These are phyloP conservation scores for Stachybotrys elegans DNA, from an alignment of 2,329 filamentous ascomycete species.

Conservation along the genomic window DNA sequence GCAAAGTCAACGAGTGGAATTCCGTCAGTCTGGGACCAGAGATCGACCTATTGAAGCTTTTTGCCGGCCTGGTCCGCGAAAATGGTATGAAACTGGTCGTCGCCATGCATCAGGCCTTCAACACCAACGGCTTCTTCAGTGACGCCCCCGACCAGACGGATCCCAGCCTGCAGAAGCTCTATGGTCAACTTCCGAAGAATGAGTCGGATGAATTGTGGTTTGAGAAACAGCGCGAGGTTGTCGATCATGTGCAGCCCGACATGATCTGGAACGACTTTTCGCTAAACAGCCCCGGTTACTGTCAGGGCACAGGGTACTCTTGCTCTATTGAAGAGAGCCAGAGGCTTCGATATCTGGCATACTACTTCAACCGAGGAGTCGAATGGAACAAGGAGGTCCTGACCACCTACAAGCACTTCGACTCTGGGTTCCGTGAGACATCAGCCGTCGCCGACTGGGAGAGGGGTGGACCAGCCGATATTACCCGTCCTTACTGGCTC, in stretches of 20 bases:
- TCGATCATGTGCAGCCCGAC: constrained; percentile 11
- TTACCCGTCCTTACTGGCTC: constrained; percentile 11
- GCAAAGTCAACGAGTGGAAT: constrained; percentile 12
- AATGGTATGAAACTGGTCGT: constrained; percentile 11
- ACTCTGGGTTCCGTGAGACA: constrained; percentile 10
- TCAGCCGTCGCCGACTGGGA: constrained; percentile 11
- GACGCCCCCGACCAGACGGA: constrained; percentile 8
- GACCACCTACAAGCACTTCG: constrained; percentile 12
- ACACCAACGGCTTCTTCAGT: constrained; percentile 12
- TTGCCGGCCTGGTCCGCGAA: constrained; percentile 7
- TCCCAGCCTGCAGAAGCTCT: constrained; percentile 9
- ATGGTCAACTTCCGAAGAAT: constrained; percentile 8
- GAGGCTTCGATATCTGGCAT: constrained; percentile 8
- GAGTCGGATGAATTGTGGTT: constrained; percentile 10
- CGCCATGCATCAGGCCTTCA: constrained; percentile 13
- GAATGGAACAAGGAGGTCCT: constrained; percentile 12
- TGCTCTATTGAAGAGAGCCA: constrained; percentile 10
- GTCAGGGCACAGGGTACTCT: constrained; percentile 4
- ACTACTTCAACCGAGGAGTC: constrained; percentile 13
- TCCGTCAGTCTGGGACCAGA: constrained; percentile 8
- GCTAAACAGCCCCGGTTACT: constrained; percentile 10
- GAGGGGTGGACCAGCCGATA: constrained; percentile 9
- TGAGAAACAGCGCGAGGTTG: constrained; percentile 9
- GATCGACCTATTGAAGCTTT: constrained; percentile 10
- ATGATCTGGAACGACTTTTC: constrained; percentile 13